These are phyloP conservation scores for Lentinula raphanica DNA, from an alignment of 768 basidiomycete genomes.

Conservation along the genomic window DNA sequence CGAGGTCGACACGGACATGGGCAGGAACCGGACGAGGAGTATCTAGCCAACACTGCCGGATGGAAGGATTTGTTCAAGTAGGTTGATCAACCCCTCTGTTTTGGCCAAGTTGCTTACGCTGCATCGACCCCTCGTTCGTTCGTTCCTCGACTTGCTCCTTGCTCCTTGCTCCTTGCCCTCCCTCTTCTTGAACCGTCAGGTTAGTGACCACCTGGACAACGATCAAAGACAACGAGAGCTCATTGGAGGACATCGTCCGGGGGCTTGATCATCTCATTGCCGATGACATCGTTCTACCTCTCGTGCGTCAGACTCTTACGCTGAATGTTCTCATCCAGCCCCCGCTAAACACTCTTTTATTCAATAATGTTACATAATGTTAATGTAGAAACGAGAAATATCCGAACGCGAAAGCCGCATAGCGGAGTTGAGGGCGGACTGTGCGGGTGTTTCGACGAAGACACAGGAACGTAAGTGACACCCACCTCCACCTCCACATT, in stretches of 20 bases:
- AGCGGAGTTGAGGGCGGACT: constrained; percentile 41
- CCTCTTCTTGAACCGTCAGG: constrained; percentile 25
- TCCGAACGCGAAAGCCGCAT: constrained; percentile 59
- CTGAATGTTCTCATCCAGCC: constrained; percentile 7
- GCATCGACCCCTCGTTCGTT: constrained; percentile 1
- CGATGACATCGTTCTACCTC: constrained; percentile 30
- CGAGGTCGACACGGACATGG: constrained; percentile 16
- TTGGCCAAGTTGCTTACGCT: constrained; percentile 4
- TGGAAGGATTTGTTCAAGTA: constrained; percentile 74
- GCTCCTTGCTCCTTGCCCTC: not conserved
- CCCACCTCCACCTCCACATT: too few relatives aligned
- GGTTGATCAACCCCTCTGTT: constrained; percentile 17
- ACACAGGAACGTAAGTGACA: constrained; percentile 44
- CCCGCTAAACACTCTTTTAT: not conserved
- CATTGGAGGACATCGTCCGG: constrained; percentile 41
- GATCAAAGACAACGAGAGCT: constrained; percentile 45
- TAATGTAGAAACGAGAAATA: constrained; percentile 56
- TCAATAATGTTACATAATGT: not conserved
- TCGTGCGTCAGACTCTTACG: constrained; percentile 40
- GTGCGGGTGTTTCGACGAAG: constrained; percentile 34
- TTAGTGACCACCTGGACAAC: constrained; percentile 48
- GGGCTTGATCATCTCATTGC: constrained; percentile 45
- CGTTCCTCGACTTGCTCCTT: constrained; percentile 9
- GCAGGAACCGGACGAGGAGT: constrained; percentile 9
- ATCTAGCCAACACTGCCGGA: constrained; percentile 40